Evolutionary conservation across 176 grass and related monocot genomes (phyloP).

Genomic region (Raddia guianensis): DNA sequence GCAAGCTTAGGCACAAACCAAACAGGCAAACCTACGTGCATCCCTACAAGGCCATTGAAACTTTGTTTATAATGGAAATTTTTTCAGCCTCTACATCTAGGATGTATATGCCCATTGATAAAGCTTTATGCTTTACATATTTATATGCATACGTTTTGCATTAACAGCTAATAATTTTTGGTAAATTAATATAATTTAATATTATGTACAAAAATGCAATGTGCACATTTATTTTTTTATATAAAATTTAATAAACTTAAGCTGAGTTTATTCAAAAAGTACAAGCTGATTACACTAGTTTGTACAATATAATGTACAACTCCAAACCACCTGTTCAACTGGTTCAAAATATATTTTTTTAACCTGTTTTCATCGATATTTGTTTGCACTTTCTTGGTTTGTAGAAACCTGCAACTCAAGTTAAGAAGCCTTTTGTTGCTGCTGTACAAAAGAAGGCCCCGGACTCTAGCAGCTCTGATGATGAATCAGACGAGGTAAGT

Average conservation of each 20-base stretch:
- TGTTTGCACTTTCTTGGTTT: too few species aligned
- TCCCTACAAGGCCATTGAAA: too few species aligned
- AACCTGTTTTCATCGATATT: too few species aligned
- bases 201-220: not conserved
- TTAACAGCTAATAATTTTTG: not conserved
- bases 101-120: too few species aligned
- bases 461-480: conserved; percentile 48
- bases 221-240: not conserved
- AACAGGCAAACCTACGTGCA: too few species aligned
- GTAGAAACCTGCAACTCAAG: conserved; percentile 46
- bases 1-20: too few species aligned
- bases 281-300: not conserved
- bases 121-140: too few species aligned
- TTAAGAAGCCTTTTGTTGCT: conserved; percentile 46
- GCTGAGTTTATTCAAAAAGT: not conserved
- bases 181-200: not conserved
- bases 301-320: not conserved
- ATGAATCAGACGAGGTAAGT: conserved; percentile 51
- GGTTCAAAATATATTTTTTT: too few species aligned
- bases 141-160: too few species aligned
- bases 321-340: not conserved
- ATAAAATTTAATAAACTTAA: not conserved
- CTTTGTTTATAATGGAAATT: too few species aligned
- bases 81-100: too few species aligned
- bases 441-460: conserved; percentile 41